Percentiles rank a stretch among this genome's conserved stretches.
These are phyloP conservation scores for Chaetomium cochliodes DNA, from an alignment of 495 filamentous ascomycete genomes.

Conservation along the genomic window DNA sequence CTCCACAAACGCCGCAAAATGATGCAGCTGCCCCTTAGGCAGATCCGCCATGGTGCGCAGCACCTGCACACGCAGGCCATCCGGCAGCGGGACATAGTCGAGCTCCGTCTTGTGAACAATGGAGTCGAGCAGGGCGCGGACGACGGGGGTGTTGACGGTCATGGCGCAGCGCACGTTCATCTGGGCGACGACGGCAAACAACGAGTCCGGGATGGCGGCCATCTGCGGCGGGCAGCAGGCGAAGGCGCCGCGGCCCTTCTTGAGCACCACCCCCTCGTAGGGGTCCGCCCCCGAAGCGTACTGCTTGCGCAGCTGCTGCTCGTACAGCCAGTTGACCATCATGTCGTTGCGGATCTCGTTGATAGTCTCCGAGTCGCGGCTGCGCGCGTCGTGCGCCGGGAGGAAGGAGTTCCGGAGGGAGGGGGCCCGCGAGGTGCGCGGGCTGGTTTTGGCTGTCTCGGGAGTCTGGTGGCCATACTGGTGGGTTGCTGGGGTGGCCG, in stretches of 20 bases:
- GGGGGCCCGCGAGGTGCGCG: constrained; percentile 10
- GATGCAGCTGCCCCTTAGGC: constrained; percentile 63
- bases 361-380: constrained; percentile 41
- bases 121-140: constrained; percentile 43
- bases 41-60: constrained; percentile 67
- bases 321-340: constrained; percentile 79
- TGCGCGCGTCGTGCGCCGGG: constrained; percentile 49
- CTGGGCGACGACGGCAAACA: constrained; percentile 54
- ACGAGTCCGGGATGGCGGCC: constrained; percentile 54
- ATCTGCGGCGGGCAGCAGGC: constrained; percentile 66
- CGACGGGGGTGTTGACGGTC: constrained; percentile 60
- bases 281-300: constrained; percentile 54
- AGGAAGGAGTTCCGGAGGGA: constrained; percentile 42
- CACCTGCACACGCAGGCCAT: constrained; percentile 71
- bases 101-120: constrained; percentile 69
- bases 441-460: constrained; percentile 23
- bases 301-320: constrained; percentile 65
- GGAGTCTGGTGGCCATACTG: background rate
- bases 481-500: background rate
- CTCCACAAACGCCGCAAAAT: constrained; percentile 76
- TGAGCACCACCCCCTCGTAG: constrained; percentile 67
- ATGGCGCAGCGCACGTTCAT: constrained; percentile 72
- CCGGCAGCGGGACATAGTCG: constrained; percentile 67
- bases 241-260: constrained; percentile 64
- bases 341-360: constrained; percentile 64